A percentile compares a stretch with the other conserved stretches of the same genome.
Evolutionary conservation across 768 basidiomycete species (phyloP).

Genomic region (Termitomyces sp.): DNA sequence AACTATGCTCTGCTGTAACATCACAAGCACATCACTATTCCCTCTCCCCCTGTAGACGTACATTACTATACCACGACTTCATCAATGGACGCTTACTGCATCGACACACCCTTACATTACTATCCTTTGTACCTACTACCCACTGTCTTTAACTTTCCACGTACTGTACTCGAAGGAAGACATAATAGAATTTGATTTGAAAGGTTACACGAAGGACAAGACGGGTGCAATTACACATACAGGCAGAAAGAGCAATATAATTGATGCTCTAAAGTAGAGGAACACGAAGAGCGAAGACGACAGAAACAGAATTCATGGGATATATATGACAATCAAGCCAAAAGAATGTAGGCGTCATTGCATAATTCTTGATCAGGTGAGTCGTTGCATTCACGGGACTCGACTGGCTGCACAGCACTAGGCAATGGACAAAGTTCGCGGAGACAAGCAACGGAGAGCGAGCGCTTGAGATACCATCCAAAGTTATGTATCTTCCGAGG

Average conservation of each 20-base stretch:
- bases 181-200: conserved; percentile 2
- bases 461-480: conserved; percentile 35
- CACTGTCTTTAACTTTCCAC: conserved; percentile 10
- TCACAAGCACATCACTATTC: conserved; percentile 4
- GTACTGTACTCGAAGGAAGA: not conserved
- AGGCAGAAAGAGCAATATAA: not conserved
- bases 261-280: not conserved
- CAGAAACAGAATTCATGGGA: not conserved
- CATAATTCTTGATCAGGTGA: not conserved
- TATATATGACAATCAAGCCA: not conserved
- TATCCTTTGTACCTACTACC: conserved; percentile 9
- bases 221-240: not conserved
- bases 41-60: not conserved
- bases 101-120: conserved; percentile 8
- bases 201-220: not conserved
- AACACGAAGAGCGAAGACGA: not conserved
- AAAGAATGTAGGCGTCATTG: not conserved
- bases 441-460: conserved; percentile 29
- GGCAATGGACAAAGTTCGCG: conserved; percentile 23
- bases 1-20: conserved; percentile 14
- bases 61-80: conserved; percentile 5
- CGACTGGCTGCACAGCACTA: not conserved
- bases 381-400: not conserved
- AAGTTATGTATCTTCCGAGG: conserved; percentile 29
- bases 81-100: conserved; percentile 1